Evolutionary conservation across 129 eudicot genomes (phyloP).

Genomic region (Gnaphalium uliginosum): DNA sequence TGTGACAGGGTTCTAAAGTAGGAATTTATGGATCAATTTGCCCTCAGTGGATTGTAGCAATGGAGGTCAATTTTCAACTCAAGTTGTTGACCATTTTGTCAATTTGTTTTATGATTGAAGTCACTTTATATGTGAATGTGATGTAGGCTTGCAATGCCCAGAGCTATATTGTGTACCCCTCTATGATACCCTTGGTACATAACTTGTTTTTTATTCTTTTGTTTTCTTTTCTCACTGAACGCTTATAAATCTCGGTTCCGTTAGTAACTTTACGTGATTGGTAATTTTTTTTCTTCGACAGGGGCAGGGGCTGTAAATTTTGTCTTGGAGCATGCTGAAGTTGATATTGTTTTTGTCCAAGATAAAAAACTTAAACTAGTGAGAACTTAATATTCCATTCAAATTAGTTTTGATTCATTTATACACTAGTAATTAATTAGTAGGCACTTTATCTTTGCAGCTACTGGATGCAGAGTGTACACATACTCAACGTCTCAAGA

Average conservation of each 20-base stretch:
- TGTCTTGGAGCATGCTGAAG: conserved; percentile 87
- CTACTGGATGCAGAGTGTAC: conserved; percentile 74
- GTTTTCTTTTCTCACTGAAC: background rate
- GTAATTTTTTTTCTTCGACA: conserved; percentile 17
- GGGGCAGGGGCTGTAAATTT: conserved; percentile 82
- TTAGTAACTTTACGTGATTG: background rate
- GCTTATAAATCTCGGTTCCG: background rate
- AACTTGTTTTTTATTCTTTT: background rate
- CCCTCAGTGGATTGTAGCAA: conserved; percentile 94
- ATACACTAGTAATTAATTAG: background rate
- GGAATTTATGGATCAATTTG: conserved; percentile 93
- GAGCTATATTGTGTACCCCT: conserved; percentile 87
- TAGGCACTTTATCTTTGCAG: conserved; percentile 43
- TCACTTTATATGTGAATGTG: background rate
- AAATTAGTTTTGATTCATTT: background rate
- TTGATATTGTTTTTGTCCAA: conserved; percentile 80
- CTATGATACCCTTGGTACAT: conserved; percentile 86
- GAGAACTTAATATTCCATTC: conserved; percentile 22
- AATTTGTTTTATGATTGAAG: conserved; percentile 5
- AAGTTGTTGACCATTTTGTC: background rate
- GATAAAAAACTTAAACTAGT: conserved; percentile 74
- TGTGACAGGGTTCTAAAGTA: conserved; percentile 63
- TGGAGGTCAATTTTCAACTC: conserved; percentile 60
- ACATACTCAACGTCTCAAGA: conserved; percentile 69
- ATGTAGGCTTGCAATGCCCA: conserved; percentile 85